Percentiles rank a stretch among this genome's conserved stretches.
Conservation (phyloP, 495 filamentous ascomycete species). For the Hypoxylon fragiforme region DNA sequence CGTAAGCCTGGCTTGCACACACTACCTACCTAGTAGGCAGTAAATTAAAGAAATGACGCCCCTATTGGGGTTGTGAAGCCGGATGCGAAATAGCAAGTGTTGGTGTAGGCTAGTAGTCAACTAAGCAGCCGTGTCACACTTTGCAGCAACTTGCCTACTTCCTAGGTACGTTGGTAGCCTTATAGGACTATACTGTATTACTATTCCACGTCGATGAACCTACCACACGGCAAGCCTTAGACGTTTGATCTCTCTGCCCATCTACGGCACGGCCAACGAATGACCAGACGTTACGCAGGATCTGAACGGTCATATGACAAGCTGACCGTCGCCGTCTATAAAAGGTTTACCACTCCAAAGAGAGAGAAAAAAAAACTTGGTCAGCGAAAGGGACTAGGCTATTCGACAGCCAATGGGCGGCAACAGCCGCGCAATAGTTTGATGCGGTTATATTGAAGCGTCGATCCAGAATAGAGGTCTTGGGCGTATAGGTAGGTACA, state of each 20-base stretch:
- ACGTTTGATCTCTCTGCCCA: not conserved
- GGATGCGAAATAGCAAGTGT: not conserved
- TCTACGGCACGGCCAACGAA: conserved; percentile 11
- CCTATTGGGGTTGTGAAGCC: no score
- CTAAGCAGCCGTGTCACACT: not conserved
- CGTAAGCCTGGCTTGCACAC: not conserved
- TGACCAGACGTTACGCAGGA: conserved; percentile 11
- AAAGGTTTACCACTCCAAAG: not conserved
- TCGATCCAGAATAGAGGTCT: conserved; percentile 8
- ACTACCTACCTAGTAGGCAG: no score
- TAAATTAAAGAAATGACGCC: no score
- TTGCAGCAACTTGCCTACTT: not conserved
- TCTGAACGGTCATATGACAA: conserved; percentile 12
- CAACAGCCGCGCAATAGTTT: conserved; percentile 14
- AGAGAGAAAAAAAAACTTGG: no score
- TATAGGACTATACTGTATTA: no score
- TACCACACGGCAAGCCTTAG: no score
- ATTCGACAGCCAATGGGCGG: no score
- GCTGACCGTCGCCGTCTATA: conserved; percentile 2
- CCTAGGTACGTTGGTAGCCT: conserved; percentile 24
- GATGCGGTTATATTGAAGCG: conserved; percentile 20
- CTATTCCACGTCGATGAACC: no score
- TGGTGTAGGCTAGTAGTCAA: not conserved
- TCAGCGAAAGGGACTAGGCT: no score
- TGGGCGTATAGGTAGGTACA: conserved; percentile 22